phyloP scores from a whole-genome alignment of 371 early-diverging fungal genomes.

The Lichtheimia ramosa region DNA sequence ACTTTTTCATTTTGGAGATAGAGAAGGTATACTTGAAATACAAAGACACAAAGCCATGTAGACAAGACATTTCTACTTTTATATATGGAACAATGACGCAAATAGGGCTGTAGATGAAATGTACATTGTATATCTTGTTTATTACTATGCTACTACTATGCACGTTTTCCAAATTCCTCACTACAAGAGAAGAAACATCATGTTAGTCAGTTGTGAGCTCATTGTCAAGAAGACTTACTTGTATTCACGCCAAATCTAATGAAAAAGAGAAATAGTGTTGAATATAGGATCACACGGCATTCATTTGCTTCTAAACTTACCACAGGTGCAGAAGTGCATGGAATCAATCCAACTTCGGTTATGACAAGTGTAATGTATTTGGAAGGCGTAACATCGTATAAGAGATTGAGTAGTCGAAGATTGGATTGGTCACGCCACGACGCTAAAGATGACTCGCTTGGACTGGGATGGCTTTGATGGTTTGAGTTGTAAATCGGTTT shows the following conservation, averaged over 20 bases:
- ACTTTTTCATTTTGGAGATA: too few species aligned
- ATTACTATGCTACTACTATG: neutral
- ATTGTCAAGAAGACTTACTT: conserved; percentile 34
- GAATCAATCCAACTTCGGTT: conserved; percentile 94
- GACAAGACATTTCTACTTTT: too few species aligned
- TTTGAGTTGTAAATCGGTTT: conserved; percentile 36
- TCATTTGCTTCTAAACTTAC: conserved; percentile 41
- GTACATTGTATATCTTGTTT: too few species aligned
- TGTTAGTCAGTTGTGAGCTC: neutral
- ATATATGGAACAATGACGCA: too few species aligned
- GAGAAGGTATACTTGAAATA: too few species aligned
- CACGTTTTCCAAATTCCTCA: conserved; percentile 44
- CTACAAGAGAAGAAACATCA: conserved; percentile 20
- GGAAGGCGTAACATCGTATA: conserved; percentile 95
- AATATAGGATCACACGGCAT: neutral
- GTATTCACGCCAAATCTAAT: conserved; percentile 60
- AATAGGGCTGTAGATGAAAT: too few species aligned
- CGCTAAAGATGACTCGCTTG: conserved; percentile 32
- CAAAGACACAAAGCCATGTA: too few species aligned
- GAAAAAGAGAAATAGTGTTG: conserved; percentile 1
- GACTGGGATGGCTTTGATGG: conserved; percentile 16
- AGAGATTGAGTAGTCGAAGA: conserved; percentile 82
- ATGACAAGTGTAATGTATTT: conserved; percentile 89
- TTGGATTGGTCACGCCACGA: conserved; percentile 69
- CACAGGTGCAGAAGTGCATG: conserved; percentile 90